phyloP scores from a whole-genome alignment of 169 alveolate genomes.

The Plasmodium fragile region DNA sequence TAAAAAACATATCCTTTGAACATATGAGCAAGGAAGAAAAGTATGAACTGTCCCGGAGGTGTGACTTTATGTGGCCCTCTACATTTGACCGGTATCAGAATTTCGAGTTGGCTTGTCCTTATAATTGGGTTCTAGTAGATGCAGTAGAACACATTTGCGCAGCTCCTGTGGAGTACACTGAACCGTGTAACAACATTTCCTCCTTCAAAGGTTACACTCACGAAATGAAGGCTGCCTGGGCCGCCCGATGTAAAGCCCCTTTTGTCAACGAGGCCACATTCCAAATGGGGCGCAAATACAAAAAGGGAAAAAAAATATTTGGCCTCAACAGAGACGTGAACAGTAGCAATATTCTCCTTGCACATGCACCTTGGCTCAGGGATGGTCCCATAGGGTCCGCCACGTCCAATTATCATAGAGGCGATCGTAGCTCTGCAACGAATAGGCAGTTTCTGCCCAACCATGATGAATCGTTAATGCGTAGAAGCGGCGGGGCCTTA shows the following conservation, averaged over 20 bases:
- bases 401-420: slow-evolving; percentile 7
- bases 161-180: slow-evolving; percentile 67
- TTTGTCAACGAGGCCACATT: slow-evolving; percentile 13
- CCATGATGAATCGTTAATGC: slow-evolving; percentile 47
- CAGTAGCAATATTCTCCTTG: neutral
- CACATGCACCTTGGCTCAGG: slow-evolving; percentile 11
- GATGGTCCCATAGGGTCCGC: slow-evolving; percentile 58
- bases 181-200: slow-evolving; percentile 82
- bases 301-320: slow-evolving; percentile 6
- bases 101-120: slow-evolving; percentile 67
- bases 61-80: slow-evolving; percentile 57
- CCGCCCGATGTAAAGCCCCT: slow-evolving; percentile 75
- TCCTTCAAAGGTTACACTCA: slow-evolving; percentile 77
- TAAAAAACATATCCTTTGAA: slow-evolving; percentile 26
- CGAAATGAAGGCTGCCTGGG: slow-evolving; percentile 83
- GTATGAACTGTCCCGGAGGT: slow-evolving; percentile 19
- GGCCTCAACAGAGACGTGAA: neutral
- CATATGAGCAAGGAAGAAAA: slow-evolving; percentile 63
- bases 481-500: slow-evolving; percentile 26
- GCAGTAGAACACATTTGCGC: slow-evolving; percentile 34
- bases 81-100: slow-evolving; percentile 11
- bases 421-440: neutral
- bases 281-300: neutral
- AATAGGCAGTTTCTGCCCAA: slow-evolving; percentile 1
- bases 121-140: slow-evolving; percentile 46